phyloP scores from a whole-genome alignment of 2,329 filamentous ascomycete species.

The Apiospora phragmitis region DNA sequence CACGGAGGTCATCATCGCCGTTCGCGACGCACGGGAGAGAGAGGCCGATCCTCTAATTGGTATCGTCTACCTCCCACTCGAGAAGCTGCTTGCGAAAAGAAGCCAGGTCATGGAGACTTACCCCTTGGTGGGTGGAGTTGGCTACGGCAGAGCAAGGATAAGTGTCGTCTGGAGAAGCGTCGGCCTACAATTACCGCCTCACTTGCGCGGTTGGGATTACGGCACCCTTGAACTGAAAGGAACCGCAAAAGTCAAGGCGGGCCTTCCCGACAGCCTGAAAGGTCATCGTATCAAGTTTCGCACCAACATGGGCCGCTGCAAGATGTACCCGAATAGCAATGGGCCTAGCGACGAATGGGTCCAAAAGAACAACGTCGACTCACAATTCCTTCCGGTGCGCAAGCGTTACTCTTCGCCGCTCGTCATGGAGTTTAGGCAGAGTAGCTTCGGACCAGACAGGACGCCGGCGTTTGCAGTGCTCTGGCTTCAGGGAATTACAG shows the following conservation, averaged over 20 bases:
- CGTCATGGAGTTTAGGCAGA: conserved; percentile 60
- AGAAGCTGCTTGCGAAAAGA: conserved; percentile 59
- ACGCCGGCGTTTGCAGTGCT: conserved; percentile 63
- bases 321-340: conserved; percentile 50
- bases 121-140: conserved; percentile 71
- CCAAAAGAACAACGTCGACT: conserved; percentile 42
- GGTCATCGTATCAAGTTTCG: conserved; percentile 59
- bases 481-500: conserved; percentile 69
- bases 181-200: conserved; percentile 58
- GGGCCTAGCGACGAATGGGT: conserved; percentile 48
- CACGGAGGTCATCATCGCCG: conserved; percentile 66
- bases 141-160: conserved; percentile 67
- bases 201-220: conserved; percentile 68
- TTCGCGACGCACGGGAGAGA: conserved; percentile 66
- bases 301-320: conserved; percentile 57
- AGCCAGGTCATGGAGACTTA: conserved; percentile 67
- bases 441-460: conserved; percentile 51
- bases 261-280: conserved; percentile 49
- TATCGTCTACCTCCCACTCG: conserved; percentile 67
- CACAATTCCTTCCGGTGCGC: conserved; percentile 55
- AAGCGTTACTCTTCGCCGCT: conserved; percentile 60
- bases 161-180: conserved; percentile 75
- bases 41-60: conserved; percentile 72
- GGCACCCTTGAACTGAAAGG: conserved; percentile 68
- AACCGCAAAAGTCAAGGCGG: conserved; percentile 43